Conservation (phyloP, 2,329 filamentous ascomycete genomes). For the Leptographium wingfieldii region DNA sequence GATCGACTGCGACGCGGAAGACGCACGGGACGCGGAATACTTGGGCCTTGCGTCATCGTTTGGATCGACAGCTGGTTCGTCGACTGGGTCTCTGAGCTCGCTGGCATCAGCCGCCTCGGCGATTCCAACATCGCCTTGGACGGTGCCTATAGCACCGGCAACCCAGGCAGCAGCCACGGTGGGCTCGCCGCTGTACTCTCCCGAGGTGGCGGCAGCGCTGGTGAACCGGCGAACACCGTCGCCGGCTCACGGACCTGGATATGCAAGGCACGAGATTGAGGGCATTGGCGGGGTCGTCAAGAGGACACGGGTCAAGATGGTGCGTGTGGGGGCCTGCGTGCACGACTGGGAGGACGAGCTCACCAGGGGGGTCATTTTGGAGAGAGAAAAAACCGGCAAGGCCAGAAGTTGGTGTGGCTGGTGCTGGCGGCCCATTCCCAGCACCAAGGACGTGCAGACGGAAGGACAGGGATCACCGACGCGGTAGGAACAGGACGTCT, state of each 20-base stretch:
- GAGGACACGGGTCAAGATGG: constrained; percentile 72
- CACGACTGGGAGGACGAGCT: constrained; percentile 75
- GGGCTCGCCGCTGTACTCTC: constrained; percentile 11
- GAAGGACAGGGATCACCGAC: constrained; percentile 8
- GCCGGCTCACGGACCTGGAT: constrained; percentile 53
- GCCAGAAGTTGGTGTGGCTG: constrained; percentile 83
- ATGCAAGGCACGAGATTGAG: constrained; percentile 77
- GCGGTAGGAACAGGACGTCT: neutral
- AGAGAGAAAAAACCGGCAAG: constrained; percentile 54
- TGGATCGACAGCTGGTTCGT: constrained; percentile 2
- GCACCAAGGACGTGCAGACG: constrained; percentile 29
- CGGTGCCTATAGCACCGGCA: constrained; percentile 9
- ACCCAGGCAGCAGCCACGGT: constrained; percentile 11
- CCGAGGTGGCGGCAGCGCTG: constrained; percentile 11
- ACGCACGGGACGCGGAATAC: constrained; percentile 39
- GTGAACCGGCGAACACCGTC: constrained; percentile 27
- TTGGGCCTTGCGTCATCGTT: constrained; percentile 4
- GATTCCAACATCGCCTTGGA: constrained; percentile 4
- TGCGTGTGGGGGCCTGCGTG: constrained; percentile 71
- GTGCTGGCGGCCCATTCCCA: constrained; percentile 67
- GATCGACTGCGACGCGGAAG: constrained; percentile 72
- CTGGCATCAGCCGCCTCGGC: neutral
- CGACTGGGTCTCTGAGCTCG: constrained; percentile 3
- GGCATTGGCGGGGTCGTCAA: constrained; percentile 82
- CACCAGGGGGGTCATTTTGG: constrained; percentile 50